A percentile compares a stretch with the other conserved stretches of the same genome.
These are phyloP conservation scores for Mediolabrus comicus DNA, from an alignment of 108 stramenopile genomes.

Conservation along the genomic window DNA sequence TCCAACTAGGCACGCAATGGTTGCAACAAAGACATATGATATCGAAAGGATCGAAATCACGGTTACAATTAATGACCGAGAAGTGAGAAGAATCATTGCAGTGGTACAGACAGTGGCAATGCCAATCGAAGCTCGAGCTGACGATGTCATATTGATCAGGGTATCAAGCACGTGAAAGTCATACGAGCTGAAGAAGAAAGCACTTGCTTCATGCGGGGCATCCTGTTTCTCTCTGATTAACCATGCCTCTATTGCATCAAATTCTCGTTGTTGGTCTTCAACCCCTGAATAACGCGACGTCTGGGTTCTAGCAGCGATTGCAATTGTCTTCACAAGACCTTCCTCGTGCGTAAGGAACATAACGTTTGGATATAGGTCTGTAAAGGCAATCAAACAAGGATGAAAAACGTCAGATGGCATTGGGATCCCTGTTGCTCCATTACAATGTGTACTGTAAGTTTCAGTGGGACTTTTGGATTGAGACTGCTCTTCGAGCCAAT, in stretches of 20 bases:
- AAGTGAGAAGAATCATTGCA: conserved; percentile 44
- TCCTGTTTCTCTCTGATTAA: conserved; percentile 9
- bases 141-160: conserved; percentile 31
- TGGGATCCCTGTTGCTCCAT: conserved; percentile 43
- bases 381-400: conserved; percentile 53
- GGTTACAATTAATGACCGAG: conserved; percentile 43
- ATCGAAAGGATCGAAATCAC: conserved; percentile 42
- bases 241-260: conserved; percentile 46
- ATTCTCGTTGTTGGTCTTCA: conserved; percentile 38
- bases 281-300: neutral
- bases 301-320: neutral
- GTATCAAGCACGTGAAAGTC: conserved; percentile 61
- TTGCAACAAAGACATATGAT: conserved; percentile 43
- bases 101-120: conserved; percentile 34
- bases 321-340: neutral
- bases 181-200: conserved; percentile 24
- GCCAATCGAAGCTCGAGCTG: neutral
- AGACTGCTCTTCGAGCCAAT: conserved; percentile 44
- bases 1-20: conserved; percentile 48
- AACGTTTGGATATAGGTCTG: conserved; percentile 19
- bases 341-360: neutral
- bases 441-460: conserved; percentile 39
- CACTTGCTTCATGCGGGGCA: conserved; percentile 31
- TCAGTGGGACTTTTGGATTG: conserved; percentile 10
- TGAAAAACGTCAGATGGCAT: conserved; percentile 39